Base-by-base conservation (phyloP, 2,329 filamentous ascomycete species). In the Tolypocladium guangdongense region DNA sequence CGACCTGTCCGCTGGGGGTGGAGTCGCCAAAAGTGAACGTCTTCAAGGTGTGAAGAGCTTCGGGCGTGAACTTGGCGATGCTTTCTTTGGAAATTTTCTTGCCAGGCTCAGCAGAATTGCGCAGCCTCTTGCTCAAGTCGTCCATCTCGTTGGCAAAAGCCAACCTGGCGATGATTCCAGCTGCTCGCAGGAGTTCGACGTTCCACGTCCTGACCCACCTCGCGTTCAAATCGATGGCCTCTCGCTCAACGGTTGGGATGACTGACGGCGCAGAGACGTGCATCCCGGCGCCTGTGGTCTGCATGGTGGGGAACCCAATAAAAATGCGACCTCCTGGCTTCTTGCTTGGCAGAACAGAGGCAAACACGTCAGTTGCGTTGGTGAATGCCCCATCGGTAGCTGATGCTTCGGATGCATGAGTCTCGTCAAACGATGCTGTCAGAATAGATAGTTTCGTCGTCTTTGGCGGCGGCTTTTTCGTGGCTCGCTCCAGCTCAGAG, bases 141-240 rank as follows among this genome's bases (percentile, higher is more conserved):
- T 75, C 73, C 90, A 97, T 96, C 66, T 96, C 91, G 57, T 88
- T 86, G 11, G 84, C 78, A 71, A 95, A 99, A 1, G 90, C 88
- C 58, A 99, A 81, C 50, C 93, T 83, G 56, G 90, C 88, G 58
- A 95, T 85, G 59, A 99, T 90, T 41, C 93, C 93, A 20, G 92
- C 89, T 33, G 91, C 88, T 45, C 92, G 83, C 39, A 99, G 76
- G 77, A 99, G 88, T 66, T 97, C 93, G 24, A 89, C 78, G 63
- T 99, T 99, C 95, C 93, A 99, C 18, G 85, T 90, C 57, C 90
- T 86, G 18, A 99, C 92, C 77, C 90, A 96, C 53, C 91, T 83
- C 18, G 93, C 95, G 66, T 99, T 97, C 57, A 99, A 77, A 68
- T 99, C 93, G 54, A 99, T 96, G 52, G 90, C 93, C 66, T 99